A percentile compares a stretch with the other conserved stretches of the same genome.
These are phyloP conservation scores for Tolypocladium tropicale DNA, from an alignment of 2,329 filamentous ascomycete genomes.

Conservation along the genomic window DNA sequence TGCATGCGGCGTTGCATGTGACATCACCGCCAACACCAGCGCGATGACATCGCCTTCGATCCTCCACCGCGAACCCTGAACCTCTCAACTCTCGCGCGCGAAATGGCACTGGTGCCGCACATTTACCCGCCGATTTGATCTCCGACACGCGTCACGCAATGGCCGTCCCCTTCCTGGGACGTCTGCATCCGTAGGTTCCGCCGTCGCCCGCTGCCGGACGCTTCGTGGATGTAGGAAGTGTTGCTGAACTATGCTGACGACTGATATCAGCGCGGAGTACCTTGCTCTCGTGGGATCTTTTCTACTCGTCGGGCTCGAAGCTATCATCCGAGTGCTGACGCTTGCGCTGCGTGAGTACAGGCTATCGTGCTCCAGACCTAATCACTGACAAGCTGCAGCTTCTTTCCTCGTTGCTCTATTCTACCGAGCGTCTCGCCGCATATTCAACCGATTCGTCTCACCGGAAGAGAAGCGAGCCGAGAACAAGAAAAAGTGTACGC, in stretches of 20 bases:
- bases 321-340: slow-evolving; percentile 74
- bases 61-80: not conserved
- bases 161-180: slow-evolving; percentile 43
- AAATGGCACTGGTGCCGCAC: not conserved
- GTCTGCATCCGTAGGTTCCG: slow-evolving; percentile 37
- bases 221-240: not conserved
- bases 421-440: slow-evolving; percentile 68
- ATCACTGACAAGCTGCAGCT: slow-evolving; percentile 36
- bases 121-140: not conserved
- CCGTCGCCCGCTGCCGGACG: not conserved
- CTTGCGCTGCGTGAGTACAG: slow-evolving; percentile 65
- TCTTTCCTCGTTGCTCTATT: slow-evolving; percentile 70
- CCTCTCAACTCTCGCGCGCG: not conserved
- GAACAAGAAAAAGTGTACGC: slow-evolving; percentile 53
- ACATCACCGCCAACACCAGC: slow-evolving; percentile 3
- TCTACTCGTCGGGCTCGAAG: slow-evolving; percentile 71
- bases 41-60: not conserved
- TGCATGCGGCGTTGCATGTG: slow-evolving; percentile 1
- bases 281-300: slow-evolving; percentile 78
- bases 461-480: slow-evolving; percentile 58
- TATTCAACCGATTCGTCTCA: slow-evolving; percentile 73
- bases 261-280: slow-evolving; percentile 61
- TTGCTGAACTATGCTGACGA: slow-evolving; percentile 1
- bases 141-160: slow-evolving; percentile 21
- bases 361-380: not conserved